Conservation (phyloP, 768 basidiomycete genomes). For the Leccinellum luteum region DNA sequence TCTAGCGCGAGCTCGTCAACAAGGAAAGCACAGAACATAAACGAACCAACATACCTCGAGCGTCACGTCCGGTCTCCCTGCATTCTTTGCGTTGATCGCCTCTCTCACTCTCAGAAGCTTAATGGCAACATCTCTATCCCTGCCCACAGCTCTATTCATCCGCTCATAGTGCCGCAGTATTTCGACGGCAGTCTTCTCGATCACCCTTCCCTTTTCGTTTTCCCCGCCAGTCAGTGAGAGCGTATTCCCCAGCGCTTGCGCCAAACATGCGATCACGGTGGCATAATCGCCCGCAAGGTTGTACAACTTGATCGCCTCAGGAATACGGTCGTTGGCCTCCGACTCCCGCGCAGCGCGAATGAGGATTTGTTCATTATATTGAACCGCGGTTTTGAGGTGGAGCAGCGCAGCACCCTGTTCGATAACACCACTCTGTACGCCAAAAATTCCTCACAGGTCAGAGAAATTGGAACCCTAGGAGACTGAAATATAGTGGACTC, state of each 20-base stretch:
- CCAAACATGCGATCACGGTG: conserved; percentile 85
- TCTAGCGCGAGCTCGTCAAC: conserved; percentile 39
- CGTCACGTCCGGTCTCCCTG: conserved; percentile 69
- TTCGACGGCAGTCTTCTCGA: conserved; percentile 74
- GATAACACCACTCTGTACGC: conserved; percentile 73
- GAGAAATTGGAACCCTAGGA: background rate
- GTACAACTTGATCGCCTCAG: conserved; percentile 93
- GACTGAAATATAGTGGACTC: conserved; percentile 31
- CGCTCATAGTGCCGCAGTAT: conserved; percentile 80
- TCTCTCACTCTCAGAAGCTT: conserved; percentile 77
- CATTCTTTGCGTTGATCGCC: conserved; percentile 72
- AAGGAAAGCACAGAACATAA: background rate
- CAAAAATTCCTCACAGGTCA: background rate
- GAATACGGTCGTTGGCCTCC: conserved; percentile 78
- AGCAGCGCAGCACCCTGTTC: conserved; percentile 80
- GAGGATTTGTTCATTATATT: conserved; percentile 83
- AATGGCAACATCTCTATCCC: conserved; percentile 70
- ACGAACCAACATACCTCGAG: conserved; percentile 61
- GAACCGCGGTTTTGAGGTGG: conserved; percentile 58
- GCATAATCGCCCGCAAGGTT: conserved; percentile 90
- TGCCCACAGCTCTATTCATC: conserved; percentile 69
- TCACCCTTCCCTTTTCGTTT: conserved; percentile 56
- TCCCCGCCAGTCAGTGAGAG: conserved; percentile 57
- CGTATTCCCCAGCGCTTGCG: conserved; percentile 82
- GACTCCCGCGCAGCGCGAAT: conserved; percentile 78